These are phyloP conservation scores for Juncus inflexus DNA, from an alignment of 176 grass and related monocot genomes.

Conservation along the genomic window DNA sequence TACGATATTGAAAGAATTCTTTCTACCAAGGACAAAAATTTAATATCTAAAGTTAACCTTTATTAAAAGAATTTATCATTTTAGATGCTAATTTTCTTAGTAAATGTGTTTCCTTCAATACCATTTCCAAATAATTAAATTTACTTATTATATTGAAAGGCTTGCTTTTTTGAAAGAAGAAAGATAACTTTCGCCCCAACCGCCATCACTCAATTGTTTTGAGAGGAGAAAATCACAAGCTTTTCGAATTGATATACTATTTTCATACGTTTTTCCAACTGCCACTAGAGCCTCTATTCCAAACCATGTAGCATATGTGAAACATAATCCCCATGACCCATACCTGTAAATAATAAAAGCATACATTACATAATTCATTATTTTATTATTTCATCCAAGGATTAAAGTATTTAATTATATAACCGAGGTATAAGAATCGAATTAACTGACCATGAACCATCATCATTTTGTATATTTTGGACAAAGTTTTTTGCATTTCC, in stretches of 20 bases:
- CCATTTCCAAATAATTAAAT: no score
- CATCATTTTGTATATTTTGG: slow-evolving; percentile 51
- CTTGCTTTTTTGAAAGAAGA: slow-evolving; percentile 27
- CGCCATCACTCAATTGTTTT: slow-evolving; percentile 49
- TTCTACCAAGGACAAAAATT: no score
- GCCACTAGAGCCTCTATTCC: slow-evolving; percentile 46
- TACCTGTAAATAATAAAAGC: slow-evolving; percentile 34
- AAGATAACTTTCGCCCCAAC: slow-evolving; percentile 72
- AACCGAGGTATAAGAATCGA: background rate
- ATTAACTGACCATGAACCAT: slow-evolving; percentile 60
- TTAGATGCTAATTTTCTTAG: no score
- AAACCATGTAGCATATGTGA: slow-evolving; percentile 62
- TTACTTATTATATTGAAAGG: background rate
- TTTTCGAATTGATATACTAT: slow-evolving; percentile 35
- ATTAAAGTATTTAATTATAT: background rate
- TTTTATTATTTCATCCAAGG: no score
- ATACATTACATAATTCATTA: background rate
- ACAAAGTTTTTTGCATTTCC: slow-evolving; percentile 40
- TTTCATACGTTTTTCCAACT: slow-evolving; percentile 44
- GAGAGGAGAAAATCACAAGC: slow-evolving; percentile 53
- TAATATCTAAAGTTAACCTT: no score
- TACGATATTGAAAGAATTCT: no score
- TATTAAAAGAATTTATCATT: no score
- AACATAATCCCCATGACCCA: slow-evolving; percentile 65
- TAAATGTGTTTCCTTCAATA: no score